phyloP scores from a whole-genome alignment of 345 rosid genomes.

The Hibiscus tridactylites region DNA sequence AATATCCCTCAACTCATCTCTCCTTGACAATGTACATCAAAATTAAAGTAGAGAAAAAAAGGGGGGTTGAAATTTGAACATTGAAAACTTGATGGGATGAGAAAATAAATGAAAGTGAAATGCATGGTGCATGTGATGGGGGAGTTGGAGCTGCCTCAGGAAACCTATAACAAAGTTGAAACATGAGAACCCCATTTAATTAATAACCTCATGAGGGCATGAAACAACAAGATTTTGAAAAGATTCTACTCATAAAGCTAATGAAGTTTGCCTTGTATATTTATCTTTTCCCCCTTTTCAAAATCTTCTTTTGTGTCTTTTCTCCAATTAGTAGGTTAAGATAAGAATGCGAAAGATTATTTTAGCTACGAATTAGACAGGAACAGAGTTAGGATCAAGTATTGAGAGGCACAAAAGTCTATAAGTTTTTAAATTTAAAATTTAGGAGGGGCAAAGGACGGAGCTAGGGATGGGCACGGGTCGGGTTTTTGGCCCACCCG shows the following conservation, averaged over 20 bases:
- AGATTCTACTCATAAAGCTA: slow-evolving; percentile 4
- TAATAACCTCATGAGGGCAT: slow-evolving; percentile 4
- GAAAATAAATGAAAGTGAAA: not conserved
- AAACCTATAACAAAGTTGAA: slow-evolving; percentile 14
- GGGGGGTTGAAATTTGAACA: slow-evolving; percentile 3
- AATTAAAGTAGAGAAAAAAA: not conserved
- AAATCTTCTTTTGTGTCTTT: not conserved
- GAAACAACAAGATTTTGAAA: slow-evolving; percentile 6
- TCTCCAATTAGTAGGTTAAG: slow-evolving; percentile 3
- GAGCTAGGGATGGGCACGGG: no score
- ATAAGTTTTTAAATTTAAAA: no score
- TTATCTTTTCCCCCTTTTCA: not conserved
- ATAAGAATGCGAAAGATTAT: not conserved
- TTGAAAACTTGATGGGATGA: not conserved
- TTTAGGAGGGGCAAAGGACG: no score
- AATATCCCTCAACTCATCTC: not conserved
- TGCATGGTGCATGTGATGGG: slow-evolving; percentile 27
- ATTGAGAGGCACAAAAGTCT: no score
- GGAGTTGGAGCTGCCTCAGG: slow-evolving; percentile 15
- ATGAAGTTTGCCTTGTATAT: not conserved
- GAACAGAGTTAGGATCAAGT: no score
- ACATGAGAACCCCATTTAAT: slow-evolving; percentile 22
- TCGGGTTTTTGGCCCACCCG: no score
- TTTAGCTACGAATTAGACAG: no score
- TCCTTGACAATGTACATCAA: not conserved